phyloP scores from a whole-genome alignment of 768 basidiomycete genomes.

The Fistulinella prunicolor region DNA sequence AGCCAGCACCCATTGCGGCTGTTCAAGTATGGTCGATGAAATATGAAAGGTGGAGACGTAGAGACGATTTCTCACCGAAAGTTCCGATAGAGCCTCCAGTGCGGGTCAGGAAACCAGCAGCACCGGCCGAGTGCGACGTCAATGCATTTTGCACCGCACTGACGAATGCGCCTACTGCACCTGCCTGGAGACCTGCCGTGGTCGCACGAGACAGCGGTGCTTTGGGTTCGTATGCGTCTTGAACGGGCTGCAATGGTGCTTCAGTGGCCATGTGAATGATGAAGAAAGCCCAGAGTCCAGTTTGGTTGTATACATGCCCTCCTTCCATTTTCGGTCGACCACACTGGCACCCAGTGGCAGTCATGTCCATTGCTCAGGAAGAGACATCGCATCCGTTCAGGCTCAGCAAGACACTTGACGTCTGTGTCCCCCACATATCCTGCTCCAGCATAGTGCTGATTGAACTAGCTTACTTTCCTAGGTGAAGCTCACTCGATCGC shows the following conservation, averaged over 20 bases:
- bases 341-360: too few relatives aligned
- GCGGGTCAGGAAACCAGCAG: slow-evolving; percentile 81
- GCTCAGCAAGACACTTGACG: slow-evolving; percentile 42
- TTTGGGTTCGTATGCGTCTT: slow-evolving; percentile 45
- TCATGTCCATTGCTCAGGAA: too few relatives aligned
- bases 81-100: slow-evolving; percentile 88
- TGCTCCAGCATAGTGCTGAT: slow-evolving; percentile 12
- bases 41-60: neutral
- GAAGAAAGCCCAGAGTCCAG: slow-evolving; percentile 9
- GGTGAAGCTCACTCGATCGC: slow-evolving; percentile 36
- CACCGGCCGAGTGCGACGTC: slow-evolving; percentile 71
- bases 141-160: slow-evolving; percentile 80
- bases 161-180: slow-evolving; percentile 62
- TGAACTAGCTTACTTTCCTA: slow-evolving; percentile 33
- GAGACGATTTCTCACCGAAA: slow-evolving; percentile 61
- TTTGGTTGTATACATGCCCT: neutral
- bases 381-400: slow-evolving; percentile 40
- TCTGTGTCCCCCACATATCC: slow-evolving; percentile 32
- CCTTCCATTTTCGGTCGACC: slow-evolving; percentile 24
- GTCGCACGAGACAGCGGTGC: slow-evolving; percentile 55
- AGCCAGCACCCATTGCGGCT: slow-evolving; percentile 91
- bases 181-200: slow-evolving; percentile 59
- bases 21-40: slow-evolving; percentile 8
- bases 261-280: slow-evolving; percentile 22
- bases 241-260: slow-evolving; percentile 13